Base-by-base conservation (phyloP, 164 flowering plant species). In the Houttuynia cordata region DNA sequence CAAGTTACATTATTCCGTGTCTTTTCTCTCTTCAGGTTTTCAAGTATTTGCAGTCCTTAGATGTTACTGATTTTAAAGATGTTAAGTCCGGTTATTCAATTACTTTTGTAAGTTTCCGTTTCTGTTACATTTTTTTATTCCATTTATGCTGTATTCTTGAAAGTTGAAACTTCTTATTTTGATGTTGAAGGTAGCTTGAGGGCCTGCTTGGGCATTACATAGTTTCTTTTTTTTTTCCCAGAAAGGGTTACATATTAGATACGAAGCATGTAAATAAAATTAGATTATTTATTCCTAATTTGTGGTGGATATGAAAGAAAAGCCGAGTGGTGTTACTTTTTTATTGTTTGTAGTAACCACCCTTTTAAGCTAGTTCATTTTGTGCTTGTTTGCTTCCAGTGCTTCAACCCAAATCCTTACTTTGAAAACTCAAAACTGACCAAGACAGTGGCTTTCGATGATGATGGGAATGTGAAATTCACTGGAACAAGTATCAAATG, bases 1-100 rank as follows among this genome's bases (percentile, higher is more conserved):
- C 5, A 52, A 10, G 24, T 52, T 10, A n/a, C 23, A 52, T 18
- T 52, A 12, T 62, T 22, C n/a, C 24, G 21, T n/a, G 14, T 24
- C 57, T 50, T 52, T 24, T 21, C 41, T 51, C 65, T 53, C 45
- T 62, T 41, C 62, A 91, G 98, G 79, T 92, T 58, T 89, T 92
- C 73, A 89, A 83, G 78, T 67, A 81, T 69, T 62, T 92, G 24
- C 71, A 58, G 57, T 83, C 91, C n/a, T 69, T 92, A 47, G 93
- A 92, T 57, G 98, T 92, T 55, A 88, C 79, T 67, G 96, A 92
- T 67, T 81, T 65, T 50, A 85, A 87, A 63, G 91, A 88, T 71
- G 82, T 85, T 62, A 85, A 87, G 68, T 82, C 88, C 5, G 98
- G 95, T 30, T 91, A 87, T 66, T 73, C 91, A 9, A 84, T 91